Base-by-base conservation (phyloP, 2,329 filamentous ascomycete species). In the Fusarium pininemorale region DNA sequence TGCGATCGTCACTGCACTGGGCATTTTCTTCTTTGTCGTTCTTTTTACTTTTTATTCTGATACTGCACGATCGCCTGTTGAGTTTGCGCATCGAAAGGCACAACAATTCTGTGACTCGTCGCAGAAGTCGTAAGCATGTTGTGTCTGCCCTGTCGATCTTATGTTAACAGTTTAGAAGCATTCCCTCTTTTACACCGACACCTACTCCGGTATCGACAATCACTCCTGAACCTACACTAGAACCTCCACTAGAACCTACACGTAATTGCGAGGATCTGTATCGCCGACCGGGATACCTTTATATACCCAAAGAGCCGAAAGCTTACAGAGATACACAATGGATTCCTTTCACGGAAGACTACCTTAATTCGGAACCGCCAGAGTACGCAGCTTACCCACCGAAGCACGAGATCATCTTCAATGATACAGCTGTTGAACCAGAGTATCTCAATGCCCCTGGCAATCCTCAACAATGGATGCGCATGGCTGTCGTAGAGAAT, bases 361-460 rank as follows among this genome's bases (percentile, higher is more conserved):
- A 93, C 71, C 86, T 89, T 1, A 92, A 94, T 68, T 90, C 92
- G 8, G 79, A 85, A 4, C 80, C 83, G 0, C 88, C 87, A 0
- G 76, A 84, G 9, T 77, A 84, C 3, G 79, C 92, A 10, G 75
- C 81, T 13, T 70, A 83, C 7, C 81, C 84, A 32, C 68, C 75
- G 0, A 54, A 51, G 9, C 58, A 71, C 7, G 82, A 89, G 2
- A 90, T 94, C 24, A 93, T 94, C 81, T 92, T 91, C 12, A 94
- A 94, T 75, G 92, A 92, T 28, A 92, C 90, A 0, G 80, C 85
- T 4, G 79, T 73, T 14, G 72, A 73, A 6, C 35, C 62, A 11
- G 69, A 70, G 12, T 73, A 63, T 6, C 69, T 75, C 1, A 57
- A 75, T 3, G 39, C 69, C 0, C 24, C 37, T 16, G 57, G 55